These are phyloP conservation scores for Yarrowia porcina DNA, from an alignment of 805 yeast species.

Conservation along the genomic window DNA sequence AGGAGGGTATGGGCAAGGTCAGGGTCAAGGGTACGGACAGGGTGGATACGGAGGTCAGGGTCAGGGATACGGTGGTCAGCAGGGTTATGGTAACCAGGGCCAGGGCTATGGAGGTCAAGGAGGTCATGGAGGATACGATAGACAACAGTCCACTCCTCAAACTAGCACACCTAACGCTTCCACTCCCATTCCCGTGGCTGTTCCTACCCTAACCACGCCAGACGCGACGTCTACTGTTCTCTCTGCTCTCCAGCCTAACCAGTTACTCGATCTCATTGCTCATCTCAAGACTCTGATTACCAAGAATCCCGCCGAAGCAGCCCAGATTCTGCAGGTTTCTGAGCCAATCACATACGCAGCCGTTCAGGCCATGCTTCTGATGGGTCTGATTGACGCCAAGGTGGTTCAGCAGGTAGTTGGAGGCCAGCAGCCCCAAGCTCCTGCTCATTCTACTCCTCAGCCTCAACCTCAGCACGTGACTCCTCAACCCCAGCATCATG, in stretches of 20 bases:
- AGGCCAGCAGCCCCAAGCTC: slow-evolving; percentile 25
- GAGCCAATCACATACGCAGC: slow-evolving; percentile 71
- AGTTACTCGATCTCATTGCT: slow-evolving; percentile 48
- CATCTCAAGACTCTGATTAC: slow-evolving; percentile 59
- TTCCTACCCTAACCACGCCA: slow-evolving; percentile 45
- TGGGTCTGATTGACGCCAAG: slow-evolving; percentile 38
- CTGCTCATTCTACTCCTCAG: slow-evolving; percentile 16
- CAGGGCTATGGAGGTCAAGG: neutral
- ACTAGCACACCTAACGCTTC: neutral
- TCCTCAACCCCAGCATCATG: slow-evolving; percentile 22
- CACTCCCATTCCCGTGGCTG: slow-evolving; percentile 12
- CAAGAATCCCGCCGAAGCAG: slow-evolving; percentile 58
- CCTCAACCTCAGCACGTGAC: slow-evolving; percentile 25
- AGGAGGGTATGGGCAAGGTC: too few species aligned
- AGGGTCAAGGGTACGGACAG: neutral
- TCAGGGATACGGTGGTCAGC: neutral
- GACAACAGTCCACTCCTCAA: neutral
- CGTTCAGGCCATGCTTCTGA: slow-evolving; percentile 60
- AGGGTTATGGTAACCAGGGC: slow-evolving; percentile 1
- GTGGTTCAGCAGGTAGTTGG: slow-evolving; percentile 33
- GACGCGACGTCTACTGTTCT: slow-evolving; percentile 46
- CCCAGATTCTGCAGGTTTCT: slow-evolving; percentile 53
- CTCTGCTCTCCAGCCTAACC: slow-evolving; percentile 45
- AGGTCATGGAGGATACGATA: neutral
- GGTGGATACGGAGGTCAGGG: neutral